These are phyloP conservation scores for Penicillium cataractarum DNA, from an alignment of 495 filamentous ascomycete genomes.

Conservation along the genomic window DNA sequence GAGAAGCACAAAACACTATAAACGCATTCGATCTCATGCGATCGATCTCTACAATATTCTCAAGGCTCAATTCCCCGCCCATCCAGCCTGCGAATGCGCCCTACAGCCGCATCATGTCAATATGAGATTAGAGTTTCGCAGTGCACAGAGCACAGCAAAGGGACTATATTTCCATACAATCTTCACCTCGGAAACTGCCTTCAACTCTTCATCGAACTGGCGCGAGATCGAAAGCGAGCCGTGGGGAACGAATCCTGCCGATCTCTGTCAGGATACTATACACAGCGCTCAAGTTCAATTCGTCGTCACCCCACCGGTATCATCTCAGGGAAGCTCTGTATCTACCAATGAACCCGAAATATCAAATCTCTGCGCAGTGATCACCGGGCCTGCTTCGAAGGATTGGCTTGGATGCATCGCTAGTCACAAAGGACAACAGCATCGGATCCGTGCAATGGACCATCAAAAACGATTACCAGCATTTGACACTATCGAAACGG, in stretches of 20 bases:
- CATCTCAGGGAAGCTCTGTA: neutral
- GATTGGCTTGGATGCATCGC: neutral
- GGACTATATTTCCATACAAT: neutral
- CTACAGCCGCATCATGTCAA: neutral
- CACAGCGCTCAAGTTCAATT: neutral
- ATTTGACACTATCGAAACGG: neutral
- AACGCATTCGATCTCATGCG: neutral
- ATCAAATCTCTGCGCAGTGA: neutral
- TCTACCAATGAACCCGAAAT: neutral
- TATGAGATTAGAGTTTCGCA: slow-evolving; percentile 1
- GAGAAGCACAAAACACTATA: neutral
- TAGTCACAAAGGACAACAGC: neutral
- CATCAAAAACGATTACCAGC: neutral
- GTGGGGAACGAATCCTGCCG: neutral
- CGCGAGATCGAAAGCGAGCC: neutral
- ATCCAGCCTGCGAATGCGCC: neutral
- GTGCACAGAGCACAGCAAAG: neutral
- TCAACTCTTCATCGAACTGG: neutral
- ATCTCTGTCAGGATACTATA: neutral
- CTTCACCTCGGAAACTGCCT: neutral
- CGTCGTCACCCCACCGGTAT: neutral
- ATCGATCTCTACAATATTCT: neutral
- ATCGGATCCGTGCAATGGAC: neutral
- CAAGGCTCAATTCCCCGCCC: neutral
- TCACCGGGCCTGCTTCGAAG: neutral